Base-by-base conservation (phyloP, 805 yeast genomes). In the Yarrowia keelungensis region DNA sequence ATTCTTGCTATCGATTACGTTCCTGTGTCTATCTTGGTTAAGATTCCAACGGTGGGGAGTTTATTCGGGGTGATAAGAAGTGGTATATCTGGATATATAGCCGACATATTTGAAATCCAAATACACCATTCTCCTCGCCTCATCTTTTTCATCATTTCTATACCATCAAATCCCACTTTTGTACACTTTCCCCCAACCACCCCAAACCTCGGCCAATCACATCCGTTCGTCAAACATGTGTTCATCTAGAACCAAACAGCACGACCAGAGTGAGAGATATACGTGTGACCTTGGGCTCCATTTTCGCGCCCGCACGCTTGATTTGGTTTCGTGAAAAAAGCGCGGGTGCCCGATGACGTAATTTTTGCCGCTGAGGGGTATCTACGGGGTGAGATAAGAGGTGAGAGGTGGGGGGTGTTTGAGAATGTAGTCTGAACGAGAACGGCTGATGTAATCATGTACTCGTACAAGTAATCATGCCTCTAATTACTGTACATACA, bases 31-130 rank as follows among this genome's bases (percentile, higher is more conserved):
- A 53, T 53, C 45, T 14, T 39, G 14, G 45, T 53, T 53, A 53
- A 53, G 59, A 53, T 53, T 53, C 59, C 59, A 53, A 53, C 59
- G 59, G 59, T 39, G 45, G 36, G 59, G 59, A 53, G 59, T 38
- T 53, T 53, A 53, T 38, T 53, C 39, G 9, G 26, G 26, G 53
- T 5, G 22, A 19, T 49, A 3, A 8, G 15, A 2, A n/a, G 5
- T 16, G 14, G 3, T n/a, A 8, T 19, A 14, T 5, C 7, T 7
- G n/a, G 10, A 1, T 36, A 3, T 26, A 35, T 16, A 35, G 22
- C 7, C 2, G 14, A 5, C 14, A n/a, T 35, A 2, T 50, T 5
- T 5, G 19, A 11, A 50, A n/a, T 50, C 42, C 7, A 14, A 38
- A 5, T 2, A 5, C 16, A 7, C 7, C 19, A 39, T 39, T n/a